Percentiles rank a stretch among this genome's conserved stretches.
These are phyloP conservation scores for Trichosporon ovoides DNA, from an alignment of 1,284 basidiomycete genomes.

Conservation along the genomic window DNA sequence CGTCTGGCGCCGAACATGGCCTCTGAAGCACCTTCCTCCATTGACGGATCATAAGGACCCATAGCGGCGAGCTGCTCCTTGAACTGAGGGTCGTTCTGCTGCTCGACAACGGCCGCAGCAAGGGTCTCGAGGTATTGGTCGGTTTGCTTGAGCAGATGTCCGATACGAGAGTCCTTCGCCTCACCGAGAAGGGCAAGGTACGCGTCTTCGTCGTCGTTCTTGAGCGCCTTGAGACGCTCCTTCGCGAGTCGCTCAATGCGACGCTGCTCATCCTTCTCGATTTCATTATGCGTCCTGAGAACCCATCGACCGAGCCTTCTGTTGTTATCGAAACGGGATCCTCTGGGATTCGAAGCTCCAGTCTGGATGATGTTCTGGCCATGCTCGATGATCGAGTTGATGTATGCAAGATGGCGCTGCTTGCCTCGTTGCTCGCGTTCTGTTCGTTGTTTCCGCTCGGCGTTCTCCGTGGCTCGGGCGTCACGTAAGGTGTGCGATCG, in stretches of 20 bases:
- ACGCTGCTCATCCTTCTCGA: constrained; percentile 54
- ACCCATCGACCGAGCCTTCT: constrained; percentile 50
- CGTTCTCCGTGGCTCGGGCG: constrained; percentile 80
- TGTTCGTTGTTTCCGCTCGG: constrained; percentile 84
- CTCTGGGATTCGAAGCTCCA: constrained; percentile 45
- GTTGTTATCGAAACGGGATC: constrained; percentile 41
- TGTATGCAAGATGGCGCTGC: constrained; percentile 93
- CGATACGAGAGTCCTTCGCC: constrained; percentile 98
- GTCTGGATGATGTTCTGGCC: constrained; percentile 67
- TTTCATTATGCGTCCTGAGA: constrained; percentile 51
- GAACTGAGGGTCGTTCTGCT: constrained; percentile 72
- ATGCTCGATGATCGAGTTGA: constrained; percentile 80
- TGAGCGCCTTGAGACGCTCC: constrained; percentile 96
- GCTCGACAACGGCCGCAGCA: constrained; percentile 87
- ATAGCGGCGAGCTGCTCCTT: constrained; percentile 26
- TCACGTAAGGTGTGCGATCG: constrained; percentile 86
- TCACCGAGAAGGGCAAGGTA: constrained; percentile 99
- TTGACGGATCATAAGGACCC: constrained; percentile 6
- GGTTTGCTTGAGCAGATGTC: constrained; percentile 90
- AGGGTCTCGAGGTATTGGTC: constrained; percentile 92
- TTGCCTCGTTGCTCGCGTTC: constrained; percentile 92
- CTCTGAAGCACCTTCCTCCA: constrained; percentile 72
- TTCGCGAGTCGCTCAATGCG: constrained; percentile 92
- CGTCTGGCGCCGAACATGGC: constrained; percentile 83
- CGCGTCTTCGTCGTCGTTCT: constrained; percentile 97